Evolutionary conservation across 148 eudicot genomes (phyloP).

Genomic region (Cornus florida): DNA sequence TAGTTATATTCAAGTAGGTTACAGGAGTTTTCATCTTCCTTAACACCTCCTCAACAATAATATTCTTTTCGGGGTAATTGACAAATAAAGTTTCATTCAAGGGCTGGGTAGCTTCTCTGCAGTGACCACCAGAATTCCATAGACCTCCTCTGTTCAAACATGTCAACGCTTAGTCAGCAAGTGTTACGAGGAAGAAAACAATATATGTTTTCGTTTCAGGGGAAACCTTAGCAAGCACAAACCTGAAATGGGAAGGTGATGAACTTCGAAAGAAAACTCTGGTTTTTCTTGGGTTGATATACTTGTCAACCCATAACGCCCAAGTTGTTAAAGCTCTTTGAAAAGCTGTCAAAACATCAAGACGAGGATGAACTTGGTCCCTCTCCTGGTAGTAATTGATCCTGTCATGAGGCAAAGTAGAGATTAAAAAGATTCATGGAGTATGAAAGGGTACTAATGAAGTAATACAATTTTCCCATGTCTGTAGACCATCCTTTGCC

Average conservation of each 20-base stretch:
- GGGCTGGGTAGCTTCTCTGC: slow-evolving; percentile 71
- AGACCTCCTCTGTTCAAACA: slow-evolving; percentile 69
- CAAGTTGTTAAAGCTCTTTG: slow-evolving; percentile 68
- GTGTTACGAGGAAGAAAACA: not conserved
- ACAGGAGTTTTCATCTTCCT: slow-evolving; percentile 68
- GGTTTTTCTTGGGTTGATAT: slow-evolving; percentile 62
- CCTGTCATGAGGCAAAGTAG: slow-evolving; percentile 37
- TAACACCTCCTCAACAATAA: slow-evolving; percentile 55
- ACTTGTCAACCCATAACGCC: slow-evolving; percentile 81
- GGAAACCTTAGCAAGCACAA: not conserved
- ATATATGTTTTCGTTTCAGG: not conserved
- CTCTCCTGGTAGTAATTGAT: slow-evolving; percentile 87
- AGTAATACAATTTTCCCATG: too few relatives aligned
- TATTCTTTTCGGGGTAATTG: slow-evolving; percentile 52
- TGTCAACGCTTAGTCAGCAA: slow-evolving; percentile 11
- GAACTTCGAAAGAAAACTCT: slow-evolving; percentile 83
- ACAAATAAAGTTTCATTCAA: slow-evolving; percentile 27
- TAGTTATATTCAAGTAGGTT: slow-evolving; percentile 61
- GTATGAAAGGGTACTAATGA: not conserved
- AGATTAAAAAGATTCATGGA: not conserved
- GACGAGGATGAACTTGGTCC: slow-evolving; percentile 64
- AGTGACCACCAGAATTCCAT: slow-evolving; percentile 95
- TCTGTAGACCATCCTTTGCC: too few relatives aligned
- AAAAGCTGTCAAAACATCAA: slow-evolving; percentile 70
- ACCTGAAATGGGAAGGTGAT: slow-evolving; percentile 97